Conservation (phyloP, 2,329 filamentous ascomycete species). For the Coniochaeta sp. region DNA sequence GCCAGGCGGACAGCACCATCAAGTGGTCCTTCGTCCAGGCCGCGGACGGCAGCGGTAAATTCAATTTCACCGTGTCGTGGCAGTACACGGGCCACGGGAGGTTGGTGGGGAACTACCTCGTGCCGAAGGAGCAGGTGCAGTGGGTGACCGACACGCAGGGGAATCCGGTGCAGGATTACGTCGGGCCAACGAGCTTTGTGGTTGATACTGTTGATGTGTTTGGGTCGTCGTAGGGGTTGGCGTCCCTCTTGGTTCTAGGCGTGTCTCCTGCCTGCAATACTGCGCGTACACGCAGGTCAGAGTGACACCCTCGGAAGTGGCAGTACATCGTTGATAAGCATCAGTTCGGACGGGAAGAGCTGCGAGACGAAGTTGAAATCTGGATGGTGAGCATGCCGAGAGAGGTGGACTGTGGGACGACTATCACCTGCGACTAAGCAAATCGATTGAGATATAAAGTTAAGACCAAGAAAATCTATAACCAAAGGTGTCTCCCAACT, state of each 20-base stretch:
- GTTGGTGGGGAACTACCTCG: not conserved
- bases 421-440: no score
- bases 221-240: not conserved
- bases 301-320: no score
- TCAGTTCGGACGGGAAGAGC: no score
- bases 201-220: not conserved
- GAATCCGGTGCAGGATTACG: constrained; percentile 1
- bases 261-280: no score
- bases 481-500: not conserved
- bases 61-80: not conserved
- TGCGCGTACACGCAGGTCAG: no score
- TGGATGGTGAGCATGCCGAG: no score
- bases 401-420: no score
- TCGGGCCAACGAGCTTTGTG: constrained; percentile 1
- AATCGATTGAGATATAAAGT: not conserved
- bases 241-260: no score
- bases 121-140: not conserved
- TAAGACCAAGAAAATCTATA: not conserved
- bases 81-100: not conserved
- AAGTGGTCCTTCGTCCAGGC: constrained; percentile 1
- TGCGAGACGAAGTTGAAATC: no score
- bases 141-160: not conserved
- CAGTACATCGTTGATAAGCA: no score
- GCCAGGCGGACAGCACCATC: not conserved
- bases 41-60: not conserved